Evolutionary conservation across 768 basidiomycete genomes (phyloP).

Genomic region (Lanmaoa pseudosensibilis): DNA sequence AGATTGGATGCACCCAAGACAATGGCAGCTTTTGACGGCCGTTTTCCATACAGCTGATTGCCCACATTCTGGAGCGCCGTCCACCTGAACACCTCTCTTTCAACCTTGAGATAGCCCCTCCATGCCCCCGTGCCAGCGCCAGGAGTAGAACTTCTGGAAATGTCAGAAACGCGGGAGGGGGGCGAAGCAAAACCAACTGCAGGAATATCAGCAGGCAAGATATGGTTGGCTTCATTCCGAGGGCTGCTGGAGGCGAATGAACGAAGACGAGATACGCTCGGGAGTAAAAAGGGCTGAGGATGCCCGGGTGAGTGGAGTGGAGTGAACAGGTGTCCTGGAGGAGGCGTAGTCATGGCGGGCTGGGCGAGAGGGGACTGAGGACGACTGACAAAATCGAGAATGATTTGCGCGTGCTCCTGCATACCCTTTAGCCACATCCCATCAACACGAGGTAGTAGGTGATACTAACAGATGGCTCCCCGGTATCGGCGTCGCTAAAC

Average conservation of each 20-base stretch:
- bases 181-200: conserved; percentile 51
- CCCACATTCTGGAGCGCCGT: conserved; percentile 60
- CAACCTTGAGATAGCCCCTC: conserved; percentile 23
- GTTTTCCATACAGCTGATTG: conserved; percentile 52
- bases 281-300: conserved; percentile 63
- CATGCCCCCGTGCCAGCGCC: conserved; percentile 33
- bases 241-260: conserved; percentile 57
- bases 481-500: conserved; percentile 22
- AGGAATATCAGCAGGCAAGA: conserved; percentile 44
- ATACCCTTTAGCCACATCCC: conserved; percentile 25
- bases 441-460: conserved; percentile 18
- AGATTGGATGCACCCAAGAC: conserved; percentile 56
- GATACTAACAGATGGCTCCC: conserved; percentile 35
- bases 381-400: conserved; percentile 40
- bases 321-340: conserved; percentile 27
- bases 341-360: conserved; percentile 35
- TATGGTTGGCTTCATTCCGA: conserved; percentile 42
- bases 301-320: background rate
- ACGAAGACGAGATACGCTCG: conserved; percentile 77
- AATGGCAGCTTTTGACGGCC: conserved; percentile 58
- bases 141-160: conserved; percentile 68
- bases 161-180: conserved; percentile 65
- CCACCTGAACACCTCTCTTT: conserved; percentile 75
- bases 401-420: conserved; percentile 36
- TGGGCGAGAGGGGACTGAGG: conserved; percentile 40